These are phyloP conservation scores for Prunus salicina DNA, from an alignment of 306 rosid species.

Conservation along the genomic window DNA sequence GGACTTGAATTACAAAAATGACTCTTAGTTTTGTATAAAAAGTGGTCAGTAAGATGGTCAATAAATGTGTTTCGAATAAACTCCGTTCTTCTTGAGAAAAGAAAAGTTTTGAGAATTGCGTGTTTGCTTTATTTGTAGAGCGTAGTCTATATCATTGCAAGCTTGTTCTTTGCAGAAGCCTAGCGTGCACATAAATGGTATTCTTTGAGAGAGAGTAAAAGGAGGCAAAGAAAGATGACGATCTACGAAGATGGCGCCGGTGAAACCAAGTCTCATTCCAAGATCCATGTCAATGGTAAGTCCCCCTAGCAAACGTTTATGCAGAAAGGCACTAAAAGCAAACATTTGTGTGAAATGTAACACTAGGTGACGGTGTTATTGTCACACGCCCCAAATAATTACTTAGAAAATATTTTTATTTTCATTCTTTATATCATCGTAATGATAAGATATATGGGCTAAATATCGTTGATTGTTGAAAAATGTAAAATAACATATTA, in stretches of 20 bases:
- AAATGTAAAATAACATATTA: too few species aligned
- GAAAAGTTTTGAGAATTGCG: neutral
- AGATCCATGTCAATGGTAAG: neutral
- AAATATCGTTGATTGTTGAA: too few species aligned
- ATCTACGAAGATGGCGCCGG: neutral
- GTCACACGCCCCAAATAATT: too few species aligned
- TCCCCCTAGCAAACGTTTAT: neutral
- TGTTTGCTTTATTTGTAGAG: neutral
- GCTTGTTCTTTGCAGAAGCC: neutral
- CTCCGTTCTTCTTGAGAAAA: neutral
- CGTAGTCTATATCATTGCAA: neutral
- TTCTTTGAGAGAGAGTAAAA: neutral
- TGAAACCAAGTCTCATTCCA: neutral
- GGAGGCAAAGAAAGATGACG: neutral
- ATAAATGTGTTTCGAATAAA: neutral
- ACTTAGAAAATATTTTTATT: too few species aligned
- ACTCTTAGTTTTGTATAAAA: neutral
- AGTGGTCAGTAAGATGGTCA: neutral
- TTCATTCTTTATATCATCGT: too few species aligned
- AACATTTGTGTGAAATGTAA: too few species aligned
- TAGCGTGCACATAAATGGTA: neutral
- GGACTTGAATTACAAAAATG: neutral
- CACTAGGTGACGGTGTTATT: too few species aligned
- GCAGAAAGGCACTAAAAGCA: too few species aligned
- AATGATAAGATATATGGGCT: too few species aligned